Evolutionary conservation across 2,329 filamentous ascomycete species (phyloP).

Genomic region (Sarocladiaceae sp.): DNA sequence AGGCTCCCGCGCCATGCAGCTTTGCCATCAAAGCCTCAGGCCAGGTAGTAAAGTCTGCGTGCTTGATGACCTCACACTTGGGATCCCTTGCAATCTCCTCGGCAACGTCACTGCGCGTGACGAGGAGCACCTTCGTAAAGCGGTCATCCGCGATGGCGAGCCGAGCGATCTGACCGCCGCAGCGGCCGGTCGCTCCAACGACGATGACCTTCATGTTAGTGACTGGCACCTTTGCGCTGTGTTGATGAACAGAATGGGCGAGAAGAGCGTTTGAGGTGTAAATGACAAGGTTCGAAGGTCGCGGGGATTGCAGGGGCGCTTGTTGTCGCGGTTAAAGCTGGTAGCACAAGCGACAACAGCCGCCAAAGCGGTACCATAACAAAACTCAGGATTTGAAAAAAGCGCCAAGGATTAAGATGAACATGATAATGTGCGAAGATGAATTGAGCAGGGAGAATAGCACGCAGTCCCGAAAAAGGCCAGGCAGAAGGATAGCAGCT

Average conservation of each 20-base stretch:
- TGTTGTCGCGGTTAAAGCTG: too few species aligned
- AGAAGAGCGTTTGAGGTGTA: too few species aligned
- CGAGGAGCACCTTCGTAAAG: constrained; percentile 45
- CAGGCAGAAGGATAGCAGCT: not conserved
- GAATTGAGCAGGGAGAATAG: too few species aligned
- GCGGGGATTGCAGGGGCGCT: too few species aligned
- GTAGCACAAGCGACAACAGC: too few species aligned
- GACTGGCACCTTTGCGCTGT: not conserved
- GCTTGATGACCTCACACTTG: constrained; percentile 44
- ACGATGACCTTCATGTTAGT: constrained; percentile 52
- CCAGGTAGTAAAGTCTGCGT: constrained; percentile 48
- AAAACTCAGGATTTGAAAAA: too few species aligned
- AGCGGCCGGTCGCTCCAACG: constrained; percentile 51
- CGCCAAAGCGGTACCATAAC: too few species aligned
- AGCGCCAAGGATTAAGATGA: too few species aligned
- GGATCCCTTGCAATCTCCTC: constrained; percentile 34
- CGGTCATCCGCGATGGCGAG: constrained; percentile 41
- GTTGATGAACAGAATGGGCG: too few species aligned
- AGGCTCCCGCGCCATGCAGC: constrained; percentile 50
- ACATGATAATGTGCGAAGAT: too few species aligned
- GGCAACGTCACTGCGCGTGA: constrained; percentile 41
- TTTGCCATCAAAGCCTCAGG: constrained; percentile 28
- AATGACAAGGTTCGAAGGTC: too few species aligned
- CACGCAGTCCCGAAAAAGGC: too few species aligned
- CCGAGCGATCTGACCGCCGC: constrained; percentile 46